phyloP scores from a whole-genome alignment of 2,329 filamentous ascomycete species.

The Microdochium paspali region DNA sequence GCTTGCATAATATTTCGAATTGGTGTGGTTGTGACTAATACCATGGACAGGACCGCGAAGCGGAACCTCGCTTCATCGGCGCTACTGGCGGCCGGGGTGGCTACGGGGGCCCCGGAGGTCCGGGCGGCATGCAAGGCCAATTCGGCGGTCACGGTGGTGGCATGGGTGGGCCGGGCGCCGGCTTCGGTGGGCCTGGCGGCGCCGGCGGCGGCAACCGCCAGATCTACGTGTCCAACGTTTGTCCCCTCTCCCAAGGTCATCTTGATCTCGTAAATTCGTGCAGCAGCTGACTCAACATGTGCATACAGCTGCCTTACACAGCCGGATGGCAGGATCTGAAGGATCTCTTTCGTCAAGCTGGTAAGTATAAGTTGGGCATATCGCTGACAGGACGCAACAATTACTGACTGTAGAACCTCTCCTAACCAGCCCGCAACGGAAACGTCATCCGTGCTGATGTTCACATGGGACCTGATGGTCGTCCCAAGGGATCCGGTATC shows the following conservation, averaged over 20 bases:
- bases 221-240: conserved; percentile 96
- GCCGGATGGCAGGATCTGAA: conserved; percentile 99
- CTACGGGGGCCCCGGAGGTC: conserved; percentile 35
- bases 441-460: conserved; percentile 91
- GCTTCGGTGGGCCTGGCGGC: conserved; percentile 33
- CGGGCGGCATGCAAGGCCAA: conserved; percentile 31
- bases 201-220: conserved; percentile 63
- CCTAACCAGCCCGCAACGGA: conserved; percentile 49
- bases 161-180: conserved; percentile 36
- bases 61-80: conserved; percentile 90
- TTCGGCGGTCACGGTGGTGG: conserved; percentile 50
- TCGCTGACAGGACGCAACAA: background rate
- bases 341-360: conserved; percentile 95
- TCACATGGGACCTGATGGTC: conserved; percentile 81
- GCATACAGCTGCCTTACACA: conserved; percentile 78
- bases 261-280: conserved; percentile 6
- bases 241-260: conserved; percentile 35
- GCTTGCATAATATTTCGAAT: conserved; percentile 3
- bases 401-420: background rate
- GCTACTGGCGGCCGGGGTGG: conserved; percentile 51
- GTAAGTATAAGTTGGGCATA: conserved; percentile 45
- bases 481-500: conserved; percentile 93
- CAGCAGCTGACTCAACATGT: conserved; percentile 9
- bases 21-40: background rate
- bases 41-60: conserved; percentile 73